Conservation (phyloP, 805 yeast species). For the Candida insectalens region DNA sequence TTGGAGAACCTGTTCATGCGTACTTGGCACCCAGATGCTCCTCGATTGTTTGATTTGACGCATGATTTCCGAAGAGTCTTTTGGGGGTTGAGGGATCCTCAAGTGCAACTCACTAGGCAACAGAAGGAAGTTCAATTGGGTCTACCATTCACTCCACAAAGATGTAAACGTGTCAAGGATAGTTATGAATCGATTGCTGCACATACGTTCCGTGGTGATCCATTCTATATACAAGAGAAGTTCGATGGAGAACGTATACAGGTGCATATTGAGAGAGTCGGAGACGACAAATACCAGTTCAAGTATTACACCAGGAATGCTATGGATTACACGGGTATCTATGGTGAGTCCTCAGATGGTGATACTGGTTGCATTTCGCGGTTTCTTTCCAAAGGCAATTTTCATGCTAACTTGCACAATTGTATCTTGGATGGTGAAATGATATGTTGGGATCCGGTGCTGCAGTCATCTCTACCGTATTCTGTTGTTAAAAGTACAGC, state of each 20-base stretch:
- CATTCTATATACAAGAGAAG: constrained; percentile 76
- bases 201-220: constrained; percentile 15
- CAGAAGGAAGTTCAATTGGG: constrained; percentile 34
- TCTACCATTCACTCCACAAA: constrained; percentile 67
- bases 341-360: constrained; percentile 34
- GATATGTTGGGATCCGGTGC: constrained; percentile 71
- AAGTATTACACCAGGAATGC: constrained; percentile 57
- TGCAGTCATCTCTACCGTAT: constrained; percentile 57
- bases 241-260: constrained; percentile 89
- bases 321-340: constrained; percentile 61
- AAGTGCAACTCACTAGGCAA: constrained; percentile 28
- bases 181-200: constrained; percentile 43
- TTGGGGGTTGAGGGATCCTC: constrained; percentile 43
- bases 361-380: constrained; percentile 21
- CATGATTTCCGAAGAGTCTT: constrained; percentile 55
- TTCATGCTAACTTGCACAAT: constrained; percentile 18
- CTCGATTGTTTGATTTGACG: constrained; percentile 52
- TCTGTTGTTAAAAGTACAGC: constrained; percentile 73
- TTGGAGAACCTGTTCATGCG: constrained; percentile 49
- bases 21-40: constrained; percentile 76
- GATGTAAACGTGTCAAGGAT: constrained; percentile 46
- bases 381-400: constrained; percentile 23
- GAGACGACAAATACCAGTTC: constrained; percentile 24
- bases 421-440: constrained; percentile 83
- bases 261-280: constrained; percentile 49